Base-by-base conservation (phyloP, 495 filamentous ascomycete species). In the Aspergillus carlsbadensis region DNA sequence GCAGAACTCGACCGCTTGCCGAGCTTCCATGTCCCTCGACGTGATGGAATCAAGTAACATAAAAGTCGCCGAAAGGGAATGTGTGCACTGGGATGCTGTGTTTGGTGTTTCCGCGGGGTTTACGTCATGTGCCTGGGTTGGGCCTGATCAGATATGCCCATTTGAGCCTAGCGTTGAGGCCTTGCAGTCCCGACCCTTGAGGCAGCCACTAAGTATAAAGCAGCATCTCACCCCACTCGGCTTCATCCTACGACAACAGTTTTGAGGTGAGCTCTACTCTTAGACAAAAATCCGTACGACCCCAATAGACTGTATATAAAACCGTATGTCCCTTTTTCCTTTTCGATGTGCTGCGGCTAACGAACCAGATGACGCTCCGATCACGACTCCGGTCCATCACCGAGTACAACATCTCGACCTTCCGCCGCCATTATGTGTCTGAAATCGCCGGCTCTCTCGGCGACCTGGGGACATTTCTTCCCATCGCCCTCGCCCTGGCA, bases 391-490 rank as follows among this genome's bases (percentile, higher is more conserved):
- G 67, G 10, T 66, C 71, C 43, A 71, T 76, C 39, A 66, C 65
- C 37, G 45, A 51, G 1, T 56, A 74, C 29, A 76, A 76, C 50
- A 22, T 73, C 11, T 59, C 60, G n/a, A 73, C 66, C 15, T 71
- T 90, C 60, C 74, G 69, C 33, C 61, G 51, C 10, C 71, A 81
- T 39, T 89, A 90, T 61, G 73, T 91, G 15, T 77, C 86, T 22
- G 93, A 98, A 75, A 85, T 98, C 58, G 92, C 92, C 10, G 93
- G 93, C 40, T 86, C 91, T 0, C 78, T 98, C 13, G 93, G 93
- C 52, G 93, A 98, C 70, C 78, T 96, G 15, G 93, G 93, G 22
- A 97, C 92, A 3, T 83, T 98, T 24, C 83, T 98, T 8, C 93
- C 93, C 15, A 81, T 97, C 47, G 86, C 93, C 71, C 87, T 95